These are phyloP conservation scores for Alternaria triticina DNA, from an alignment of 2,329 filamentous ascomycete genomes.

Conservation along the genomic window DNA sequence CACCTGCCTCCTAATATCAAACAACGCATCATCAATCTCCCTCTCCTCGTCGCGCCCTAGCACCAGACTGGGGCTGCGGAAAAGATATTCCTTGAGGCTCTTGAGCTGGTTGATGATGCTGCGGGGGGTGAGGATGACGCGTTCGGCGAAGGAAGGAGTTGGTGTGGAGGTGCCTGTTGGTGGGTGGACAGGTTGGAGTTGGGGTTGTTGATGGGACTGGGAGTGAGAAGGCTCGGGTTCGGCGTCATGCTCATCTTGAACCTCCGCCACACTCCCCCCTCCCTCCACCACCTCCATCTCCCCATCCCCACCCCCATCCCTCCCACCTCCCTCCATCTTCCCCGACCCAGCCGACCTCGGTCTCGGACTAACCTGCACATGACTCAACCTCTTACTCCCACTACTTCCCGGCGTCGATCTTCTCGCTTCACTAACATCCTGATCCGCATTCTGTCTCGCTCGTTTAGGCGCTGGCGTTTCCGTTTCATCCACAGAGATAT, in stretches of 20 bases:
- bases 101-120: slow-evolving; percentile 58
- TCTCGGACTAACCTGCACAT: slow-evolving; percentile 34
- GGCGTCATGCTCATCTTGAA: background rate
- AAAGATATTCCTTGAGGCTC: slow-evolving; percentile 61
- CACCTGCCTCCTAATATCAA: slow-evolving; percentile 77
- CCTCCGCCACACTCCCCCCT: background rate
- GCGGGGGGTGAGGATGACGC: slow-evolving; percentile 49
- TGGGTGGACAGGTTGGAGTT: too few species aligned
- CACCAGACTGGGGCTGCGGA: slow-evolving; percentile 57
- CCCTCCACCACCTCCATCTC: background rate
- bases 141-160: slow-evolving; percentile 26
- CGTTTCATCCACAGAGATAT: slow-evolving; percentile 33
- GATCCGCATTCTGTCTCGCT: slow-evolving; percentile 23
- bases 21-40: slow-evolving; percentile 77
- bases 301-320: too few species aligned
- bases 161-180: slow-evolving; percentile 24
- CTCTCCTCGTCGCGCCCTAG: slow-evolving; percentile 71
- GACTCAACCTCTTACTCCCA: slow-evolving; percentile 32
- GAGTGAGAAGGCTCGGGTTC: background rate
- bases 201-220: background rate
- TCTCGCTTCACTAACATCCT: slow-evolving; percentile 42
- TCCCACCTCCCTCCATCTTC: background rate
- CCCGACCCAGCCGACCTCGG: background rate
- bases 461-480: slow-evolving; percentile 42
- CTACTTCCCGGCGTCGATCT: slow-evolving; percentile 7